Conservation (phyloP, 257 asterid genomes). For the Lavandula angustifolia region DNA sequence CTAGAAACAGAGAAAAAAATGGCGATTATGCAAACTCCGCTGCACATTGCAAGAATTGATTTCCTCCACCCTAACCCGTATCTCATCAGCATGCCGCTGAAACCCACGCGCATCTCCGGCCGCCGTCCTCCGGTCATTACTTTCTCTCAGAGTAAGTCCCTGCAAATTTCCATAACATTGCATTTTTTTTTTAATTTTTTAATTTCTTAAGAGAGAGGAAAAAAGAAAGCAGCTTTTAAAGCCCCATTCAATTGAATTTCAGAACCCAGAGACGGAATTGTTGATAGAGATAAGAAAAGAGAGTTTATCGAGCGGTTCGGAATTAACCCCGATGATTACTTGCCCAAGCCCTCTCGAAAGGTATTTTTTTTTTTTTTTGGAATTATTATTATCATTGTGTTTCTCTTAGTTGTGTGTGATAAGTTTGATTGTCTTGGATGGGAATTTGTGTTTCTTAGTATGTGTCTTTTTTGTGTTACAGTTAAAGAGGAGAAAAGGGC, state of each 20-base stretch:
- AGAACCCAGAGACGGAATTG: slow-evolving; percentile 57
- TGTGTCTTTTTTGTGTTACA: slow-evolving; percentile 26
- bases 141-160: slow-evolving; percentile 58
- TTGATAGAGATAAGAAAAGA: slow-evolving; percentile 50
- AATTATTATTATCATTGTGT: no score
- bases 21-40: slow-evolving; percentile 50
- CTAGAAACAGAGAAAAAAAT: slow-evolving; percentile 29
- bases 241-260: slow-evolving; percentile 21
- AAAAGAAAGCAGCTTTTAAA: background rate
- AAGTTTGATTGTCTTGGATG: background rate
- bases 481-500: slow-evolving; percentile 64
- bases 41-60: slow-evolving; percentile 32
- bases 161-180: slow-evolving; percentile 12
- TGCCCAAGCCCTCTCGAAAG: slow-evolving; percentile 68
- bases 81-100: slow-evolving; percentile 31
- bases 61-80: slow-evolving; percentile 31
- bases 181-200: background rate
- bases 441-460: background rate
- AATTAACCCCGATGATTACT: slow-evolving; percentile 67
- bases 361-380: slow-evolving; percentile 38
- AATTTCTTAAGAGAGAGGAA: background rate
- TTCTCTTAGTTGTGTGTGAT: no score
- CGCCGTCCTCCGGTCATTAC: slow-evolving; percentile 47
- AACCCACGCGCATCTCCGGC: slow-evolving; percentile 30
- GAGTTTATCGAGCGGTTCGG: slow-evolving; percentile 78